Conservation (phyloP, 176 grass and related monocot genomes). For the Carex littledalei region DNA sequence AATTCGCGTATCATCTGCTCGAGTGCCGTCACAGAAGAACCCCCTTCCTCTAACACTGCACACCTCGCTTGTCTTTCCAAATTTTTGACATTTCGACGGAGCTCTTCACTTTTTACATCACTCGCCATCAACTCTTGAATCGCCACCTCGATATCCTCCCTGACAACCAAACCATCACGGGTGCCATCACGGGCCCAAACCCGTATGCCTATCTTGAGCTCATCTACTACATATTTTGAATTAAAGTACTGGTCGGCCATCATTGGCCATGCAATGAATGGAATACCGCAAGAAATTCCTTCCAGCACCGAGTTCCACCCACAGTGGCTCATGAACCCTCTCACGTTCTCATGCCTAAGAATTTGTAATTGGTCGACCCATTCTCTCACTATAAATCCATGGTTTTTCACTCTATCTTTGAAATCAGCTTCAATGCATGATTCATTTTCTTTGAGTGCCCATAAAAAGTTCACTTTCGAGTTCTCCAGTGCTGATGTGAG, state of each 20-base stretch:
- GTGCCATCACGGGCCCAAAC: constrained; percentile 4
- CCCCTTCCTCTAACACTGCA: background rate
- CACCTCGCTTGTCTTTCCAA: background rate
- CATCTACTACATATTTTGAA: constrained; percentile 18
- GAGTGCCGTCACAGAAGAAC: background rate
- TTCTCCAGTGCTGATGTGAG: background rate
- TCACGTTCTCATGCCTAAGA: background rate
- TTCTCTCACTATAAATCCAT: constrained; percentile 2
- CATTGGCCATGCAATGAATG: background rate
- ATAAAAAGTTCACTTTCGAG: background rate
- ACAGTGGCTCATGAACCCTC: constrained; percentile 11
- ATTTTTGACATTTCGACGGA: background rate
- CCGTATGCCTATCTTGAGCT: constrained; percentile 9
- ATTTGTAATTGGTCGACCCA: constrained; percentile 18
- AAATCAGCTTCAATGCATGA: background rate
- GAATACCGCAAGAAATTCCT: constrained; percentile 7
- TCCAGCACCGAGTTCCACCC: constrained; percentile 8
- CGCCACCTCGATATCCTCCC: background rate
- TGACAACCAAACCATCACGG: constrained; percentile 6
- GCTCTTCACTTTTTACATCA: background rate
- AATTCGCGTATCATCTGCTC: background rate
- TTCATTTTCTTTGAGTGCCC: background rate
- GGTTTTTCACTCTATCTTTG: background rate
- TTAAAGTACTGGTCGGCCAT: constrained; percentile 9
- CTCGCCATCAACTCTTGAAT: background rate